Percentiles rank a stretch among this genome's conserved stretches.
Conservation (phyloP, 179 eudicot species). For the Beta macrorhiza region DNA sequence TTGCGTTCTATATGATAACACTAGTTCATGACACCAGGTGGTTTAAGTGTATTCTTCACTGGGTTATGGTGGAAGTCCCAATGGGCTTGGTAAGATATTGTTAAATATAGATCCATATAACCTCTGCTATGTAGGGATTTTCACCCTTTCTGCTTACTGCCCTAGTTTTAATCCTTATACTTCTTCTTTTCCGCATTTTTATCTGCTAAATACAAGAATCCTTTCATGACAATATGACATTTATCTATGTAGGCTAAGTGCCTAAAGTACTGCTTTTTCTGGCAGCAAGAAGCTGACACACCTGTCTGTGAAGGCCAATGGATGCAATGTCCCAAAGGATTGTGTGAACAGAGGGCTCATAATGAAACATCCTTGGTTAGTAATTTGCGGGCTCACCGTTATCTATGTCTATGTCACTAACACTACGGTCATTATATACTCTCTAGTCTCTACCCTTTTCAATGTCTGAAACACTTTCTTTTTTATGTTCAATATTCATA, state of each 20-base stretch:
- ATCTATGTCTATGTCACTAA: neutral
- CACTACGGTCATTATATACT: neutral
- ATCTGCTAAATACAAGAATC: neutral
- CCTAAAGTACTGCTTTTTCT: slow-evolving; percentile 1
- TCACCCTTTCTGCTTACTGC: neutral
- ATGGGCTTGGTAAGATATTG: neutral
- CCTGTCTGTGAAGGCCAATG: slow-evolving; percentile 86
- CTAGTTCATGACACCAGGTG: neutral
- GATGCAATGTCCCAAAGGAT: slow-evolving; percentile 68
- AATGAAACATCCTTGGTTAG: slow-evolving; percentile 65
- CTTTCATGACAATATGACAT: slow-evolving; percentile 5
- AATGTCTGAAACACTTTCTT: too few species aligned
- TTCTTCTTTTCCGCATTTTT: neutral
- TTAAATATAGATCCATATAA: neutral
- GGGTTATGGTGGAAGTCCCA: neutral
- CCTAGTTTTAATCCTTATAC: neutral
- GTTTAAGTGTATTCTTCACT: too few species aligned
- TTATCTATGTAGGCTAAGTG: neutral
- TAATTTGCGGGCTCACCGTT: neutral
- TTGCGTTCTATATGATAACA: neutral
- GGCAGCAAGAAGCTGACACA: slow-evolving; percentile 72
- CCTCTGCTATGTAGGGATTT: neutral
- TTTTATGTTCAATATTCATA: too few species aligned
- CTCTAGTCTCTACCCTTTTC: too few species aligned
- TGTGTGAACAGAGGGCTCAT: slow-evolving; percentile 57